Evolutionary conservation across 2,329 filamentous ascomycete genomes (phyloP).

Genomic region (Coniochaeta sp.): DNA sequence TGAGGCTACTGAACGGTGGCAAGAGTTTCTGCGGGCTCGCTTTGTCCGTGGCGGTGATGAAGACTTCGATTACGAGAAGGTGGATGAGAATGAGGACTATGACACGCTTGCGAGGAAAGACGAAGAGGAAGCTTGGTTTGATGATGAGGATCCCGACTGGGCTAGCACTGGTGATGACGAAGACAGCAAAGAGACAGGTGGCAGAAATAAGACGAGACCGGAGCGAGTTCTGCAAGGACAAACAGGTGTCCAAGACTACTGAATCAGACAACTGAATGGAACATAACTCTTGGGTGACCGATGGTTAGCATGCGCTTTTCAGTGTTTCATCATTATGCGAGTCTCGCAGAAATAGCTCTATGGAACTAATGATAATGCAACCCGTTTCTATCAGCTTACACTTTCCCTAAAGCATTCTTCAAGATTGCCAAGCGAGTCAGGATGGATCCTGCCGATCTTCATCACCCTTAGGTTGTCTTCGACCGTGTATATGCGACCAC

Average conservation of each 20-base stretch:
- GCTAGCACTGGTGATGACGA: conserved; percentile 32
- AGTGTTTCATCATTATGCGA: not conserved
- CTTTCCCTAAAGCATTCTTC: not conserved
- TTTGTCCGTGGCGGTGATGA: conserved; percentile 69
- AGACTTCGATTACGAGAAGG: conserved; percentile 67
- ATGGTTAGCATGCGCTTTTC: no score
- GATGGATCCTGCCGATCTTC: conserved; percentile 18
- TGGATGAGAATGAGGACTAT: conserved; percentile 66
- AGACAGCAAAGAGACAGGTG: conserved; percentile 5
- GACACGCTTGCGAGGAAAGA: conserved; percentile 57
- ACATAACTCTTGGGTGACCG: not conserved
- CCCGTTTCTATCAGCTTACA: no score
- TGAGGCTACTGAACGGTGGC: conserved; percentile 63
- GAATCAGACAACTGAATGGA: conserved; percentile 44
- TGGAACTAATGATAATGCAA: no score
- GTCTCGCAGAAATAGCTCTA: not conserved
- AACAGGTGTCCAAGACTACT: conserved; percentile 68
- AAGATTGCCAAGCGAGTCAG: conserved; percentile 7
- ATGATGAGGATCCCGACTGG: conserved; percentile 68
- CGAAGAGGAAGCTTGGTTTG: conserved; percentile 69
- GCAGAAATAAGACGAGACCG: conserved; percentile 1
- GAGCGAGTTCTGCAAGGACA: conserved; percentile 38
- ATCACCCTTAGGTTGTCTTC: conserved; percentile 16
- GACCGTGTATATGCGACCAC: conserved; percentile 17
- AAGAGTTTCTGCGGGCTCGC: conserved; percentile 61